These are phyloP conservation scores for Gliomastix tumulicola DNA, from an alignment of 2,329 filamentous ascomycete species.

Conservation along the genomic window DNA sequence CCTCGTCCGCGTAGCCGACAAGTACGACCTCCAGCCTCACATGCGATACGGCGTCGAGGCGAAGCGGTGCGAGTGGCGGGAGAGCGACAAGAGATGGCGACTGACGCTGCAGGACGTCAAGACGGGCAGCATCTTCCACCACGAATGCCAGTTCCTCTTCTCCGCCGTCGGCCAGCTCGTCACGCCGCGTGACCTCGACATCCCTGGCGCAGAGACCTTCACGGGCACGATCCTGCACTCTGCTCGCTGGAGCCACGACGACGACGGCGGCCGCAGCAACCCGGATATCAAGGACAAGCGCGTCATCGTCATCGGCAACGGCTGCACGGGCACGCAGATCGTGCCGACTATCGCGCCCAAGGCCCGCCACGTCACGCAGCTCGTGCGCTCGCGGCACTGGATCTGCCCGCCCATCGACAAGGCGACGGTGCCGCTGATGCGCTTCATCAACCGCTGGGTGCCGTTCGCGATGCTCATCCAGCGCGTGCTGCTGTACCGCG, in stretches of 20 bases:
- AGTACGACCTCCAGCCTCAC: constrained; percentile 29
- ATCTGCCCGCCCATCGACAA: constrained; percentile 22
- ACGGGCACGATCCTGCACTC: constrained; percentile 46
- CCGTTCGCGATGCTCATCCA: constrained; percentile 36
- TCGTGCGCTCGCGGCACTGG: constrained; percentile 35
- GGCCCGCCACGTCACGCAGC: constrained; percentile 28
- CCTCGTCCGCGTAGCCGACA: constrained; percentile 41
- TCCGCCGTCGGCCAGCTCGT: constrained; percentile 23
- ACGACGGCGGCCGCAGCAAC: constrained; percentile 44
- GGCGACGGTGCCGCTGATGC: constrained; percentile 7
- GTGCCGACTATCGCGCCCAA: constrained; percentile 32
- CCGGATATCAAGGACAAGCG: constrained; percentile 38
- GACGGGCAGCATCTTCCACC: constrained; percentile 13
- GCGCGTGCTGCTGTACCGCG: constrained; percentile 31
- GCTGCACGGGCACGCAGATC: constrained; percentile 47
- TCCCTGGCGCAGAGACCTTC: constrained; percentile 44
- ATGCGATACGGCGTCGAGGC: constrained; percentile 31
- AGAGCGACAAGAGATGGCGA: constrained; percentile 23
- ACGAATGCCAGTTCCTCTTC: constrained; percentile 33
- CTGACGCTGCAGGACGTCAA: constrained; percentile 16
- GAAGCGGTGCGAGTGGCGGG: constrained; percentile 28
- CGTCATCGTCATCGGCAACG: constrained; percentile 48
- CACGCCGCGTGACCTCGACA: constrained; percentile 24
- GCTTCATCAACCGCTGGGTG: constrained; percentile 32
- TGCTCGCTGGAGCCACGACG: constrained; percentile 43